Conservation (phyloP, 2,329 filamentous ascomycete genomes). For the Gaeumannomyces tritici region DNA sequence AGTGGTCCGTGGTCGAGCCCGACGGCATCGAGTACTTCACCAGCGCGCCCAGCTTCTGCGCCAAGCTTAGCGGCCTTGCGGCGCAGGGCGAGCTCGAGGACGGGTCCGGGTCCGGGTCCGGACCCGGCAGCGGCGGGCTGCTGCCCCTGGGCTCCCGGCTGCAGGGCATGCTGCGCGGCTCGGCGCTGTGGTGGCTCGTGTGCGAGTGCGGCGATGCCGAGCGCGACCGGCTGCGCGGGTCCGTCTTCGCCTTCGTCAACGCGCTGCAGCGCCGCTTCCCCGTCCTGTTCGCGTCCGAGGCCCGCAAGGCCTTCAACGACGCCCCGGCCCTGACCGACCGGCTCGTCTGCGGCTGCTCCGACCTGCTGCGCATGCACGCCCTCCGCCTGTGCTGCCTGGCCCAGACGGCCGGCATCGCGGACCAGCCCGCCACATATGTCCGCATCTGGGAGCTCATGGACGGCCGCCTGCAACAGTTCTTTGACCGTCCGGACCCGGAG, state of each 20-base stretch:
- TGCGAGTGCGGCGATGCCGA: not conserved
- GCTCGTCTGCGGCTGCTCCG: slow-evolving; percentile 48
- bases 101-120: not conserved
- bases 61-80: not conserved
- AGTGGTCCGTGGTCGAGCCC: not conserved
- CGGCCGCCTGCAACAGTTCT: slow-evolving; percentile 1
- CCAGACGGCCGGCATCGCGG: slow-evolving; percentile 52
- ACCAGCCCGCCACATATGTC: slow-evolving; percentile 48
- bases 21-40: slow-evolving; percentile 2
- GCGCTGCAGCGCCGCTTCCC: slow-evolving; percentile 22
- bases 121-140: not conserved
- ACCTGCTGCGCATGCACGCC: slow-evolving; percentile 9
- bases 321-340: slow-evolving; percentile 18
- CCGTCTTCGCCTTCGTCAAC: slow-evolving; percentile 20
- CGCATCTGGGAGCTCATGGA: slow-evolving; percentile 26
- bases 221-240: slow-evolving; percentile 11
- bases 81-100: not conserved
- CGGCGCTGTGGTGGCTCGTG: slow-evolving; percentile 2
- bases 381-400: slow-evolving; percentile 27
- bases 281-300: slow-evolving; percentile 19
- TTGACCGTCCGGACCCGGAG: not conserved
- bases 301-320: slow-evolving; percentile 13
- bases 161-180: slow-evolving; percentile 1
- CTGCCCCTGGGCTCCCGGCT: not conserved
- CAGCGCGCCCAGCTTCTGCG: not conserved